These are phyloP conservation scores for Byssothecium circinans DNA, from an alignment of 2,329 filamentous ascomycete genomes.

Conservation along the genomic window DNA sequence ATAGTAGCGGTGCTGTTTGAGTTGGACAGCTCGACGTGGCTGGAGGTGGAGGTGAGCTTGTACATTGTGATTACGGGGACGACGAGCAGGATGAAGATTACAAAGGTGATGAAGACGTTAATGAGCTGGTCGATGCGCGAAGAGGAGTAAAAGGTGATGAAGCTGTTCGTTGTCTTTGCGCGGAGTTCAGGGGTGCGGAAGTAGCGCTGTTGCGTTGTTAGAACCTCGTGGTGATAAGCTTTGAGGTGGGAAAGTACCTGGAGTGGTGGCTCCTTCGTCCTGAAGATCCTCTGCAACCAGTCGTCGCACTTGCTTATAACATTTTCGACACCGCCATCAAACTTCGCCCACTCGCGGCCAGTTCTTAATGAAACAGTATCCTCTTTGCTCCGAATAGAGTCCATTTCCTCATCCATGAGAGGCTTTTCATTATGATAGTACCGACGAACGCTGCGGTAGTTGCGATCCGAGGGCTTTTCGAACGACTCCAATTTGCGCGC, in stretches of 20 bases:
- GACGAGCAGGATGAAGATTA: constrained; percentile 48
- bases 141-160: constrained; percentile 42
- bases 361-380: constrained; percentile 44
- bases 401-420: constrained; percentile 38
- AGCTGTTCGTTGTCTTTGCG: constrained; percentile 38
- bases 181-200: constrained; percentile 45
- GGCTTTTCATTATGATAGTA: constrained; percentile 43
- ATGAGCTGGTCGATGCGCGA: constrained; percentile 45
- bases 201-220: constrained; percentile 25
- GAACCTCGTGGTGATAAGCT: background rate
- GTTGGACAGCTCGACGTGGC: constrained; percentile 1
- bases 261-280: constrained; percentile 24
- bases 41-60: constrained; percentile 33
- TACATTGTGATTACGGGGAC: constrained; percentile 48
- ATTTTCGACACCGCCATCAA: constrained; percentile 45
- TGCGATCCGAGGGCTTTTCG: constrained; percentile 43
- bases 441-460: constrained; percentile 43
- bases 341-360: constrained; percentile 46
- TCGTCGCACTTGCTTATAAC: constrained; percentile 32
- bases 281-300: constrained; percentile 24
- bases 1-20: background rate
- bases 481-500: constrained; percentile 41
- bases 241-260: constrained; percentile 18
- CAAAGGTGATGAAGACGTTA: constrained; percentile 46
- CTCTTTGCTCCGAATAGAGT: constrained; percentile 45